Conservation (phyloP, 2,329 filamentous ascomycete species). For the Chrysosphaeria jannelii region DNA sequence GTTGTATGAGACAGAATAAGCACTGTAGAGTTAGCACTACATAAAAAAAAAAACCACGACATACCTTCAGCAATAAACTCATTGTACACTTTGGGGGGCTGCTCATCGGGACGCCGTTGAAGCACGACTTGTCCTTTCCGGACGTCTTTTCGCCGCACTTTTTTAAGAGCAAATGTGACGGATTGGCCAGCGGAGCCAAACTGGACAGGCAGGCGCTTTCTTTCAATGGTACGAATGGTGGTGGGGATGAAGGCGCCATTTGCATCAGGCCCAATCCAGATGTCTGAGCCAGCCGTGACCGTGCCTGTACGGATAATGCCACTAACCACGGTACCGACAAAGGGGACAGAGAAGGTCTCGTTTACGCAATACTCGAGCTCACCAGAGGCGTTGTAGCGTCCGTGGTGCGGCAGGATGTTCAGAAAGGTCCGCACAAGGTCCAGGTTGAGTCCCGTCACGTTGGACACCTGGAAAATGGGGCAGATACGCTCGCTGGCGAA, state of each 20-base stretch:
- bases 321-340: conserved; percentile 84
- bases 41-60: too few species aligned
- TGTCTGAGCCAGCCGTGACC: conserved; percentile 65
- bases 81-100: conserved; percentile 32
- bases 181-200: conserved; percentile 77
- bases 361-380: conserved; percentile 91
- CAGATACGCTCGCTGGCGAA: conserved; percentile 90
- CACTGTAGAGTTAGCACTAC: too few species aligned
- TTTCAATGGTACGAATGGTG: conserved; percentile 70
- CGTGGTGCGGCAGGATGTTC: conserved; percentile 83
- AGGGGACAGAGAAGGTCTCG: conserved; percentile 92
- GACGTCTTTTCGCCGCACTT: conserved; percentile 69
- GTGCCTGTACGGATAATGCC: conserved; percentile 75
- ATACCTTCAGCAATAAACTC: conserved; percentile 61
- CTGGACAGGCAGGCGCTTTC: conserved; percentile 71
- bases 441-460: conserved; percentile 77
- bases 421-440: conserved; percentile 78
- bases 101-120: conserved; percentile 33
- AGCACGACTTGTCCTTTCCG: conserved; percentile 95
- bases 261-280: conserved; percentile 71
- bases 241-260: conserved; percentile 73
- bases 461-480: conserved; percentile 92
- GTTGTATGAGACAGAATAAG: conserved; percentile 87
- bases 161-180: conserved; percentile 69
- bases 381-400: conserved; percentile 64